phyloP scores from a whole-genome alignment of 176 grass and related monocot genomes.

The Rhynchospora breviuscula region DNA sequence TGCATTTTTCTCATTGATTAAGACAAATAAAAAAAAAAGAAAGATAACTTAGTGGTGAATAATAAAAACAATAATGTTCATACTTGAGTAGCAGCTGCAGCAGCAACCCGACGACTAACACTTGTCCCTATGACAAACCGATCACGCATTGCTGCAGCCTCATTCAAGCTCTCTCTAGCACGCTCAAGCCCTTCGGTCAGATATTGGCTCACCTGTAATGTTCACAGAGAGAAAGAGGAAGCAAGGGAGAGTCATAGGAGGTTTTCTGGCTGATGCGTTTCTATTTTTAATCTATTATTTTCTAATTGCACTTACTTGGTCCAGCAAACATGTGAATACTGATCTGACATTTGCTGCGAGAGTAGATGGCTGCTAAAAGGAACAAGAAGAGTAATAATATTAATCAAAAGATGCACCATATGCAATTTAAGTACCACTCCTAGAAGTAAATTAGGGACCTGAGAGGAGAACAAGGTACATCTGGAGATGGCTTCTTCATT shows the following conservation, averaged over 20 bases:
- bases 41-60: not conserved
- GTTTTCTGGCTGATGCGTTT: not conserved
- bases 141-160: conserved; percentile 67
- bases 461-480: conserved; percentile 86
- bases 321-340: conserved; percentile 86
- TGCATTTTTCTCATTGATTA: not conserved
- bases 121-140: conserved; percentile 79
- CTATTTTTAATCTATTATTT: not conserved
- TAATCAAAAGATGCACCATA: conserved; percentile 17
- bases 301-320: conserved; percentile 70
- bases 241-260: not conserved
- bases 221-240: conserved; percentile 14
- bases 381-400: conserved; percentile 14
- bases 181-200: conserved; percentile 90
- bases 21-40: not conserved
- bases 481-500: conserved; percentile 96
- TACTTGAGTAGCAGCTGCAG: conserved; percentile 84
- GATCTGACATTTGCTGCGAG: conserved; percentile 77
- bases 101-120: conserved; percentile 90
- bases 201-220: conserved; percentile 78
- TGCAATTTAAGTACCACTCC: conserved; percentile 12
- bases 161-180: conserved; percentile 89
- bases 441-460: conserved; percentile 37
- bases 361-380: conserved; percentile 58
- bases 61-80: conserved; percentile 27